These are phyloP conservation scores for Oxytropis ochrocephala DNA, from an alignment of 306 rosid genomes.

Conservation along the genomic window DNA sequence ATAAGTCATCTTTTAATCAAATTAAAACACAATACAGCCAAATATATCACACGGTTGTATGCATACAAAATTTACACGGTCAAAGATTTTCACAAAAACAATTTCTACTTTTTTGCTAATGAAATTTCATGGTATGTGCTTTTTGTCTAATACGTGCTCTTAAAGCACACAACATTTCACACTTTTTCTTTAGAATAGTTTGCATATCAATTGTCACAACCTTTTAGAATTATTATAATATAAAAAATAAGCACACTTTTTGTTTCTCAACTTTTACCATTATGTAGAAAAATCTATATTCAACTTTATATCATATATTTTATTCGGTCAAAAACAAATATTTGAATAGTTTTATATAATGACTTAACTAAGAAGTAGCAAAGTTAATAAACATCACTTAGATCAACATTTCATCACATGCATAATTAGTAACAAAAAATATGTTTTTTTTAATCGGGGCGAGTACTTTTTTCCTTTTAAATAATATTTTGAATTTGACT, in stretches of 20 bases:
- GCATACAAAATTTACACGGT: slow-evolving; percentile 19
- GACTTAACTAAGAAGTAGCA: not conserved
- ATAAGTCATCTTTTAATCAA: not conserved
- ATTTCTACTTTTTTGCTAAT: not conserved
- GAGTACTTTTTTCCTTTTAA: too few relatives aligned
- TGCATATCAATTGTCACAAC: not conserved
- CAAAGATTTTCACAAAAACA: not conserved
- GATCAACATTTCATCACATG: not conserved
- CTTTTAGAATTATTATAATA: not conserved
- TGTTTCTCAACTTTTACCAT: not conserved
- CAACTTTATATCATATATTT: slow-evolving; percentile 3
- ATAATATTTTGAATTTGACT: slow-evolving; percentile 3
- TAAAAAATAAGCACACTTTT: not conserved
- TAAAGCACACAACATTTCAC: not conserved
- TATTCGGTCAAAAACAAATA: not conserved
- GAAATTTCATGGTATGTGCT: not conserved
- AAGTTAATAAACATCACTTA: not conserved
- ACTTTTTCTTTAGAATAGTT: not conserved
- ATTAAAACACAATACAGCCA: not conserved
- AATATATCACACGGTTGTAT: not conserved
- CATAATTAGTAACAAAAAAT: not conserved
- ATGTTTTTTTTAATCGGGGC: too few relatives aligned
- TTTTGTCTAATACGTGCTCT: not conserved
- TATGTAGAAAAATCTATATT: slow-evolving; percentile 9
- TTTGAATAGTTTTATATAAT: not conserved